phyloP scores from a whole-genome alignment of 768 basidiomycete species.

The Termitomyces eurrhizus region DNA sequence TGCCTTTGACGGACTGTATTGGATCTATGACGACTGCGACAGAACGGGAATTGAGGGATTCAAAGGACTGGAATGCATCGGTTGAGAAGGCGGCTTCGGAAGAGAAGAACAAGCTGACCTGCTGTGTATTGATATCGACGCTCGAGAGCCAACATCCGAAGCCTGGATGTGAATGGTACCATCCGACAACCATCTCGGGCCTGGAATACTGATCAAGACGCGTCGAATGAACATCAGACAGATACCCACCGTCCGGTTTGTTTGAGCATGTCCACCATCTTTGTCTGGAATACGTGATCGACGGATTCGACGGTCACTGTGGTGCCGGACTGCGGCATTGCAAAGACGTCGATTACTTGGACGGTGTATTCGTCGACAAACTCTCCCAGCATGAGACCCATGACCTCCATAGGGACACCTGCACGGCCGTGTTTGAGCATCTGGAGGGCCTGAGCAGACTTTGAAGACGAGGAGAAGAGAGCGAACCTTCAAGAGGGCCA shows the following conservation, averaged over 20 bases:
- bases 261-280: slow-evolving; percentile 99
- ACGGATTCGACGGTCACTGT: slow-evolving; percentile 97
- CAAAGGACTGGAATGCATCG: slow-evolving; percentile 73
- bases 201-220: slow-evolving; percentile 30
- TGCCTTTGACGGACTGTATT: slow-evolving; percentile 97
- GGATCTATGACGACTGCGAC: slow-evolving; percentile 98
- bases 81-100: not conserved
- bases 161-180: slow-evolving; percentile 99
- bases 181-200: slow-evolving; percentile 97
- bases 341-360: slow-evolving; percentile 94
- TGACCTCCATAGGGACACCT: slow-evolving; percentile 99
- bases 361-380: slow-evolving; percentile 98
- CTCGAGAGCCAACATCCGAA: slow-evolving; percentile 99
- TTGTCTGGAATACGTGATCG: slow-evolving; percentile 97
- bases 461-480: not conserved
- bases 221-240: not conserved
- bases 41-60: slow-evolving; percentile 87
- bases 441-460: slow-evolving; percentile 36
- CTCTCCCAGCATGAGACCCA: slow-evolving; percentile 97
- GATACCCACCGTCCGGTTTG: slow-evolving; percentile 87
- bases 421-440: slow-evolving; percentile 99
- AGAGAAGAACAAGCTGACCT: slow-evolving; percentile 44
- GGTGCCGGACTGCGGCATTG: slow-evolving; percentile 98
- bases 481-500: slow-evolving; percentile 91
- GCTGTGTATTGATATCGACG: slow-evolving; percentile 98